Percentiles rank a stretch among this genome's conserved stretches.
phyloP scores from a whole-genome alignment of 2,329 filamentous ascomycete species.

The Aspergillus sclerotialis region DNA sequence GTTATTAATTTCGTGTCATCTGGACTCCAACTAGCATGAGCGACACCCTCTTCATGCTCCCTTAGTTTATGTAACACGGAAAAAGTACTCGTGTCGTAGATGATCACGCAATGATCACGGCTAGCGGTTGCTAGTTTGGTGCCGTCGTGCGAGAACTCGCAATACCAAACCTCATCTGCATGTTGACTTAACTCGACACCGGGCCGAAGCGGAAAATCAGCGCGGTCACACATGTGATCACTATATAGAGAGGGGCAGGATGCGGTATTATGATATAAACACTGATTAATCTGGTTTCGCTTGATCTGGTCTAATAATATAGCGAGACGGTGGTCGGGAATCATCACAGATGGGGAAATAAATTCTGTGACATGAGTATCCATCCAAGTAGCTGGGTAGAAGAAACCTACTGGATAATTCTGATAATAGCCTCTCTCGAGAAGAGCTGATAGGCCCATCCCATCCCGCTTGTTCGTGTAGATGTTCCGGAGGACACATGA shows the following conservation, averaged over 20 bases:
- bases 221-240: constrained; percentile 76
- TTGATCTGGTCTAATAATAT: constrained; percentile 78
- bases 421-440: constrained; percentile 67
- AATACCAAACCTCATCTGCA: constrained; percentile 80
- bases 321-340: constrained; percentile 83
- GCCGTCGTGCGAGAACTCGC: constrained; percentile 85
- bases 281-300: constrained; percentile 71
- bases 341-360: constrained; percentile 94
- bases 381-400: background rate
- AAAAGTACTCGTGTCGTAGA: constrained; percentile 74
- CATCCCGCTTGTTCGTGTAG: constrained; percentile 70
- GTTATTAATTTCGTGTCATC: constrained; percentile 81
- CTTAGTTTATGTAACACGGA: constrained; percentile 54
- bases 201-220: constrained; percentile 68
- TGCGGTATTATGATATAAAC: constrained; percentile 80
- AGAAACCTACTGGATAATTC: constrained; percentile 67
- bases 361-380: constrained; percentile 50
- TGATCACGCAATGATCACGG: constrained; percentile 64
- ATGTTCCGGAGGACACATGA: constrained; percentile 83
- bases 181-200: constrained; percentile 66
- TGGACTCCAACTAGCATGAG: constrained; percentile 83
- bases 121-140: constrained; percentile 75
- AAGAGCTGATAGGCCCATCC: constrained; percentile 73
- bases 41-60: constrained; percentile 64
- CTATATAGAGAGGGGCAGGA: constrained; percentile 76